Base-by-base conservation (phyloP, 805 yeast species). In the Sugiyamaella valdiviana region DNA sequence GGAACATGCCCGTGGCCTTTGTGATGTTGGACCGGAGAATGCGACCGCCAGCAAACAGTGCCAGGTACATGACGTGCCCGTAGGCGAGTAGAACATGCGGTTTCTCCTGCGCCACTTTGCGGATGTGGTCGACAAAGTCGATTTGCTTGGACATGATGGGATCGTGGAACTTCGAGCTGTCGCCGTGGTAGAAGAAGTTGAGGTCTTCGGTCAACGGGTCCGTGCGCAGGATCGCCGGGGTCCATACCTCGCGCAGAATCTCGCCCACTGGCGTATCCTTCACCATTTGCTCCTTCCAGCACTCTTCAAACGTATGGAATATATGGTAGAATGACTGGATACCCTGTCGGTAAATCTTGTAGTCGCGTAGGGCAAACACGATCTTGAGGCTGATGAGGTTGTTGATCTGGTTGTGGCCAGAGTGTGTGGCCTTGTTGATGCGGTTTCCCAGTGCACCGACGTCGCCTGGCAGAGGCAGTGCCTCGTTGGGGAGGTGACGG, bases 11-110 rank as follows among this genome's bases (percentile, higher is more conserved):
- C 5, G 82, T 68, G 20, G 88, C 82, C 58, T 75, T 78, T 44
- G 81, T 71, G 23, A 86, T 66, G 15, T 80, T 76, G 0, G 89
- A 80, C 51, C 82, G 70, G 78, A 87, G 74, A 29, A 86, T 72
- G 53, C 81, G 73, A 15, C 95, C 95, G 44, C 95, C 95, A 1
- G 95, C 95, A 69, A 86, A 86, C 44, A 86, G 73, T 0, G 93
- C 95, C 60, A 86, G 68, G 66, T 86, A 86, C 79, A 86, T 75
- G 42, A 85, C 93, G 63, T 86, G 95, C 70, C 87, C 78, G 64
- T 86, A 86, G 4, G 95, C 93, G 42, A 86, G 70, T 35, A 86
- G 65, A 17, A 85, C 65, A 56, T 83, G 78, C 6, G 95, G 95
- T 59, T 82, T 81, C 40, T 75, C 80, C 39, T 60, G 61, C 32